Evolutionary conservation across 73 alveolate species (phyloP), one percentile per base, ranked within the genome.

Genomic region (Paramecium sexaurelia): DNA sequence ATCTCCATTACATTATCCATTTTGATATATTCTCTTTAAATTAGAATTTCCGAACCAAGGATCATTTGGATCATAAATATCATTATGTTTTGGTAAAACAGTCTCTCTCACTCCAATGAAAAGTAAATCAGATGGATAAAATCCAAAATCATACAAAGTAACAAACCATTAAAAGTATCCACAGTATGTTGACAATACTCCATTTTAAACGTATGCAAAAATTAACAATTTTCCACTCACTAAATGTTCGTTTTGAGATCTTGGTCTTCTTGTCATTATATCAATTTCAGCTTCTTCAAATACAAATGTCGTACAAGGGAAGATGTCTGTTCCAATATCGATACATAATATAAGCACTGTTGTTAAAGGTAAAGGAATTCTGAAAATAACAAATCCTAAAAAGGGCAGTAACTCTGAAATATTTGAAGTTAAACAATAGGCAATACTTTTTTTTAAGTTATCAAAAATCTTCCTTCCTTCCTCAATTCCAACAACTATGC

Each of bases 401-500:
- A 87, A 68, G 0, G 93, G 93, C 19, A 87, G 17, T 15, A 87
- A 41, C 40, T 87, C 93, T 27, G 90, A 24, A 3, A 75, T 87
- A 24, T 87, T 87, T 6, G 90, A 37, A 29, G 90, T 87, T 9
- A 87, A 43, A 9, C 39, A 24, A 45, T 67, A 87, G 1, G 73
- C 56, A 20, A 68, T 68, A 35, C 55, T 73, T 78, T 95, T 95
- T 92, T 93, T 93, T 19, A 97, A 61, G 75, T 96, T 97, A 92
- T 97, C 99, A 88, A 96, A 97, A 41, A 97, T 96, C 82, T 95
- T 96, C 92, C 99, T 94, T 43, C 99, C 99, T 87, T 96, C 98
- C 55, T 95, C 96, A 33, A 96, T 92, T 15, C 98, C 99, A 67
- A 94, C 75, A 66, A 95, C 96, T 9, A 96, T 96, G 92, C 94